phyloP scores from a whole-genome alignment of 2,329 filamentous ascomycete genomes.

The Alternaria incomplexa region DNA sequence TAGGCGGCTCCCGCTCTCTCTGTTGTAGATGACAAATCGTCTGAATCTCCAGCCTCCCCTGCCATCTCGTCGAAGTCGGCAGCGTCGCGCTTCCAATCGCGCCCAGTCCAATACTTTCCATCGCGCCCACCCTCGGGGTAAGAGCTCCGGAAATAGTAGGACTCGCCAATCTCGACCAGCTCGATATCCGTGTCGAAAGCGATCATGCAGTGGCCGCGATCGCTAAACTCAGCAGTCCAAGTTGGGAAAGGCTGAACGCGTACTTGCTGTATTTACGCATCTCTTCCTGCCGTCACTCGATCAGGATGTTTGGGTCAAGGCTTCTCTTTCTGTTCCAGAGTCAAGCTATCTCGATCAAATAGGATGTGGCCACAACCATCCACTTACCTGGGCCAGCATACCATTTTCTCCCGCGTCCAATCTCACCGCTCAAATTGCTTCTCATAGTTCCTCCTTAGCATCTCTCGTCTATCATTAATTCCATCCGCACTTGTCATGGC shows the following conservation, averaged over 20 bases:
- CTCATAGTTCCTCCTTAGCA: neutral
- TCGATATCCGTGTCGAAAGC: constrained; percentile 88
- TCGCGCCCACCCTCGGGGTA: no score
- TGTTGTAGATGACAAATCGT: constrained; percentile 56
- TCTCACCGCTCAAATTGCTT: neutral
- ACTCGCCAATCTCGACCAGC: constrained; percentile 92
- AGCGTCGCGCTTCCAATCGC: no score
- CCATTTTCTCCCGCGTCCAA: neutral
- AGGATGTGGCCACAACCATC: neutral
- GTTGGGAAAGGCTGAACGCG: neutral
- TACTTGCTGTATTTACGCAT: neutral
- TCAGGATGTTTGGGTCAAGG: neutral
- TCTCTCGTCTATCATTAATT: neutral
- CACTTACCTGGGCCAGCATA: neutral
- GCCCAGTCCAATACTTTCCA: no score
- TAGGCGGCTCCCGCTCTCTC: neutral
- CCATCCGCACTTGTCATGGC: neutral
- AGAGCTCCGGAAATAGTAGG: constrained; percentile 94
- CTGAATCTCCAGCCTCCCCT: constrained; percentile 48
- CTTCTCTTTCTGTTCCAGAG: neutral
- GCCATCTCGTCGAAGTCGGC: constrained; percentile 63
- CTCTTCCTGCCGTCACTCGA: neutral
- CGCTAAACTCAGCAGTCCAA: constrained; percentile 51
- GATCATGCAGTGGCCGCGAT: constrained; percentile 96
- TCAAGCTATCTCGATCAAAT: neutral